These are phyloP conservation scores for Cladobotryum mycophilum DNA, from an alignment of 2,329 filamentous ascomycete species.

Conservation along the genomic window DNA sequence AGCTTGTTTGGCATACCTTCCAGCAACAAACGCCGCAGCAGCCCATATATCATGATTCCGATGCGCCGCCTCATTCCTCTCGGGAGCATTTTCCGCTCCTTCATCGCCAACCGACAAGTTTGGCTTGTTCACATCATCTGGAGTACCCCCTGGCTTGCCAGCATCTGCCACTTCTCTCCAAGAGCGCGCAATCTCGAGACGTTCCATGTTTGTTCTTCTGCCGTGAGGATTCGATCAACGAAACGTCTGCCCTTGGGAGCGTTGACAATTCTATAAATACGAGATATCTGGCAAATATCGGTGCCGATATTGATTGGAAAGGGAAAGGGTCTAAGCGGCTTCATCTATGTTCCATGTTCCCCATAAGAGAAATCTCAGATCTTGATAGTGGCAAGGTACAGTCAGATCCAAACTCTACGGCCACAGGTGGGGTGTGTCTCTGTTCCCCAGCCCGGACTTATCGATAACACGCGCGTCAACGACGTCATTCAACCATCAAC, in stretches of 20 bases:
- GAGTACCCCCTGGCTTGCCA: background rate
- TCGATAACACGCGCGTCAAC: constrained; percentile 12
- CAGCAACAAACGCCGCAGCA: constrained; percentile 29
- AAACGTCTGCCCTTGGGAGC: constrained; percentile 37
- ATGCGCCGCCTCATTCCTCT: background rate
- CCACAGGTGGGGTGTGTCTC: constrained; percentile 1
- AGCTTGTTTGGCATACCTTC: constrained; percentile 22
- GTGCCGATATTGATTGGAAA: constrained; percentile 65
- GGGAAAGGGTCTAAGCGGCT: constrained; percentile 46
- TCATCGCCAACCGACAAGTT: constrained; percentile 1
- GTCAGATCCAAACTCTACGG: background rate
- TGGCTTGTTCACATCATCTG: background rate
- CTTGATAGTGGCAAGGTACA: background rate
- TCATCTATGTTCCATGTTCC: constrained; percentile 19
- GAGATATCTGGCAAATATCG: constrained; percentile 66
- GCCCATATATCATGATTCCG: constrained; percentile 27
- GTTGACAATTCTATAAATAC: constrained; percentile 55
- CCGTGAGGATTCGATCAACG: constrained; percentile 41
- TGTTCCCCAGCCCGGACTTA: constrained; percentile 6
- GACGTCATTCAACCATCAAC: constrained; percentile 10
- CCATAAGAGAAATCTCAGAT: background rate
- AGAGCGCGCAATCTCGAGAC: constrained; percentile 17
- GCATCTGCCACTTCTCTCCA: background rate
- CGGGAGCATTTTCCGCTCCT: background rate
- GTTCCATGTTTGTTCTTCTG: constrained; percentile 24